phyloP scores from a whole-genome alignment of 345 rosid species.

The Cardamine chenopodiifolia region DNA sequence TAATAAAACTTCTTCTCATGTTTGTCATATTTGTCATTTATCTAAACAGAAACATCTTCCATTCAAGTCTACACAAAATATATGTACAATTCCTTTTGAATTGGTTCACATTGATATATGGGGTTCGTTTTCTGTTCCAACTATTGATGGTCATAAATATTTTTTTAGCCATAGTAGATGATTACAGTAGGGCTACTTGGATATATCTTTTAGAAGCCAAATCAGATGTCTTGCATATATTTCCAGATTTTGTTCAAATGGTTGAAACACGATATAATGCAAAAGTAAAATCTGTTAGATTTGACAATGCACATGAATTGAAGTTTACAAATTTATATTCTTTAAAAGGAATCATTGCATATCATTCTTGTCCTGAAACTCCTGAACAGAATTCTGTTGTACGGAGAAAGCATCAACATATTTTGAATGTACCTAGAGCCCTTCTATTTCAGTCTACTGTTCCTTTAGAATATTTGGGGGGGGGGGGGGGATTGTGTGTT shows the following conservation, averaged over 20 bases:
- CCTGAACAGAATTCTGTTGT: too few species aligned
- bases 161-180: neutral
- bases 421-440: too few species aligned
- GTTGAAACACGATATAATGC: neutral
- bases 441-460: too few species aligned
- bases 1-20: too few species aligned
- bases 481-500: too few species aligned
- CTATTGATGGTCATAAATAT: neutral
- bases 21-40: neutral
- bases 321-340: neutral
- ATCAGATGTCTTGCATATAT: neutral
- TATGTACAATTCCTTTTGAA: neutral
- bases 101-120: neutral
- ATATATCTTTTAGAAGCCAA: neutral
- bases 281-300: neutral
- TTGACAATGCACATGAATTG: neutral
- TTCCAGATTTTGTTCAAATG: neutral
- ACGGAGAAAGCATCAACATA: too few species aligned
- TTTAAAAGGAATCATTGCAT: neutral
- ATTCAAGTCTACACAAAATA: neutral
- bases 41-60: neutral
- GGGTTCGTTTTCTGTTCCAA: neutral
- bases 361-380: too few species aligned
- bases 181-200: neutral
- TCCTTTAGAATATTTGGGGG: too few species aligned